Percentiles rank a stretch among this genome's conserved stretches.
These are phyloP conservation scores for Daldinia vernicosa DNA, from an alignment of 495 filamentous ascomycete genomes.

Conservation along the genomic window DNA sequence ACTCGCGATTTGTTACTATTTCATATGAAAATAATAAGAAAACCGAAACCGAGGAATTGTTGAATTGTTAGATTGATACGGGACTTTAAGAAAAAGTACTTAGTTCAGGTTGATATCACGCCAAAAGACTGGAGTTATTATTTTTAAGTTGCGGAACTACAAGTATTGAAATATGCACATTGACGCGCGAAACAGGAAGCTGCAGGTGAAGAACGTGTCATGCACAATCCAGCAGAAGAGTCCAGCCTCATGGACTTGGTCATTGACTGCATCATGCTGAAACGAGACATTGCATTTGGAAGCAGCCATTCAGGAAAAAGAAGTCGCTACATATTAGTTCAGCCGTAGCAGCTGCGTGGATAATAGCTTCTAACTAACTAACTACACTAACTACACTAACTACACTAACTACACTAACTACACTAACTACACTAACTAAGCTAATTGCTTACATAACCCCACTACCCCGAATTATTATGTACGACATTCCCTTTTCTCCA, in stretches of 20 bases:
- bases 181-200: slow-evolving; percentile 34
- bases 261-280: slow-evolving; percentile 28
- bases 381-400: not conserved
- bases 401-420: no score
- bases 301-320: slow-evolving; percentile 24
- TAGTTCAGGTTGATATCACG: slow-evolving; percentile 6
- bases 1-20: slow-evolving; percentile 14
- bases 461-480: slow-evolving; percentile 1
- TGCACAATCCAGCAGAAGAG: slow-evolving; percentile 29
- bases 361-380: not conserved
- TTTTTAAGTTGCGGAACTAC: not conserved
- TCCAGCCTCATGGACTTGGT: slow-evolving; percentile 31
- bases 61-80: slow-evolving; percentile 16
- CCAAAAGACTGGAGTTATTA: slow-evolving; percentile 20
- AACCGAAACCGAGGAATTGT: not conserved
- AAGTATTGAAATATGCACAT: slow-evolving; percentile 2
- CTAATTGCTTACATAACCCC: slow-evolving; percentile 19
- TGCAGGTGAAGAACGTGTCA: slow-evolving; percentile 28
- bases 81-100: slow-evolving; percentile 13
- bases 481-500: slow-evolving; percentile 5
- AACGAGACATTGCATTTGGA: slow-evolving; percentile 24
- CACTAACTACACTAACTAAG: no score
- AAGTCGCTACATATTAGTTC: slow-evolving; percentile 6
- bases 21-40: slow-evolving; percentile 15
- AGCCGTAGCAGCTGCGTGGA: not conserved